A percentile compares a stretch with the other conserved stretches of the same genome.
Evolutionary conservation across 768 basidiomycete genomes (phyloP).

Genomic region (Lactarius sanguifluus): DNA sequence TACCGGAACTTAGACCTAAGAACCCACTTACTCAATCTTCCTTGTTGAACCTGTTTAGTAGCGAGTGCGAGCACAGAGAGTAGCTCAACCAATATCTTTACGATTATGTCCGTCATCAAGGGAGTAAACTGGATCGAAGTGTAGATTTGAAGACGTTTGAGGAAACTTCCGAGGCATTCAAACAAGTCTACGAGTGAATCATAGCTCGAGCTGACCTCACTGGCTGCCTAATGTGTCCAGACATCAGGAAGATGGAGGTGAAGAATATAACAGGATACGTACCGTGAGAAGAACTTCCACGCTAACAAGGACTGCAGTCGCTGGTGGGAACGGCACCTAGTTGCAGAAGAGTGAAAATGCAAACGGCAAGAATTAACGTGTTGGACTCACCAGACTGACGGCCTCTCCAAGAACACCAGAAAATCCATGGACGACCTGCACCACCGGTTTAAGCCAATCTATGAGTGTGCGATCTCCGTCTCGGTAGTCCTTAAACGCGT

Average conservation of each 20-base stretch:
- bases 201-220: background rate
- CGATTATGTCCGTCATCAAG: background rate
- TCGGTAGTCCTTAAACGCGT: background rate
- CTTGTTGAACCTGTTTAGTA: constrained; percentile 1
- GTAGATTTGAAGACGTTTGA: background rate
- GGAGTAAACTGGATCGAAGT: background rate
- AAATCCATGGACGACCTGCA: background rate
- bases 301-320: background rate
- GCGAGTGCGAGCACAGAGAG: constrained; percentile 1
- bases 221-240: too few species aligned
- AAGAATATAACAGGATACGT: background rate
- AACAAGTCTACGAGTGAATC: background rate
- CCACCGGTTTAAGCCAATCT: background rate
- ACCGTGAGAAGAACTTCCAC: background rate
- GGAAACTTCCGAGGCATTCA: background rate
- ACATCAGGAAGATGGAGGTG: background rate
- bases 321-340: background rate
- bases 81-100: constrained; percentile 2
- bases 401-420: background rate
- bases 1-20: background rate
- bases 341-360: too few species aligned
- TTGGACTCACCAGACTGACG: background rate
- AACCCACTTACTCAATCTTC: background rate
- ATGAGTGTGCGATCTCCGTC: background rate
- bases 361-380: too few species aligned